Conservation (phyloP, 2,329 filamentous ascomycete species). For the Claviceps capensis region DNA sequence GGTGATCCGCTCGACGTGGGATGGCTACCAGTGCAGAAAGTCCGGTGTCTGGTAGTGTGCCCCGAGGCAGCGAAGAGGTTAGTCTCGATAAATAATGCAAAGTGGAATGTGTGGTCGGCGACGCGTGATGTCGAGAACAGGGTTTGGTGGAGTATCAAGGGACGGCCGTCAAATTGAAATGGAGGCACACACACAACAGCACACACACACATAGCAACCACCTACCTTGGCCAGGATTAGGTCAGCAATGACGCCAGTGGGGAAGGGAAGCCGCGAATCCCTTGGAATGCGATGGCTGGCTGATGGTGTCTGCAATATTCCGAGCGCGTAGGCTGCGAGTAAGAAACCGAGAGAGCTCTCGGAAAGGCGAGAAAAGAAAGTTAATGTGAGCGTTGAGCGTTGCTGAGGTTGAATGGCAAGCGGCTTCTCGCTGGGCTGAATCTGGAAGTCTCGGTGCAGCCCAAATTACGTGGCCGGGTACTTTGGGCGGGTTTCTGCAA, state of each 20-base stretch:
- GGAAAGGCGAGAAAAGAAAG: background rate
- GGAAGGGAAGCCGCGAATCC: constrained; percentile 2
- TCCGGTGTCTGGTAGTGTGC: background rate
- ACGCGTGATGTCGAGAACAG: constrained; percentile 3
- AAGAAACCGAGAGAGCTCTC: background rate
- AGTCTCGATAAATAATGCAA: background rate
- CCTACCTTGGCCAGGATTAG: constrained; percentile 18
- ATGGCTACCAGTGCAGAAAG: background rate
- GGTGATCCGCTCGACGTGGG: constrained; percentile 7
- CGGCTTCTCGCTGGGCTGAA: constrained; percentile 10
- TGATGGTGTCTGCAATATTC: background rate
- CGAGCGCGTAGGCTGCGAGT: background rate
- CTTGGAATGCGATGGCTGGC: background rate
- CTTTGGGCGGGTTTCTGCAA: constrained; percentile 15
- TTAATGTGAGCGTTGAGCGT: background rate
- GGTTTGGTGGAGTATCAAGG: constrained; percentile 4
- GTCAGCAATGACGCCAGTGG: constrained; percentile 25
- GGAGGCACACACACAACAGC: constrained; percentile 17
- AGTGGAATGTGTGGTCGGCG: background rate
- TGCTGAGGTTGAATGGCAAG: constrained; percentile 1
- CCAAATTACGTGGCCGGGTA: constrained; percentile 20
- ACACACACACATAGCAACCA: constrained; percentile 12
- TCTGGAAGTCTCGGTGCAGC: constrained; percentile 22
- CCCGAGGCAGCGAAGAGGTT: background rate
- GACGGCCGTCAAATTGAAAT: constrained; percentile 22